Conservation (phyloP, 805 yeast genomes). For the Torulaspora indica region DNA sequence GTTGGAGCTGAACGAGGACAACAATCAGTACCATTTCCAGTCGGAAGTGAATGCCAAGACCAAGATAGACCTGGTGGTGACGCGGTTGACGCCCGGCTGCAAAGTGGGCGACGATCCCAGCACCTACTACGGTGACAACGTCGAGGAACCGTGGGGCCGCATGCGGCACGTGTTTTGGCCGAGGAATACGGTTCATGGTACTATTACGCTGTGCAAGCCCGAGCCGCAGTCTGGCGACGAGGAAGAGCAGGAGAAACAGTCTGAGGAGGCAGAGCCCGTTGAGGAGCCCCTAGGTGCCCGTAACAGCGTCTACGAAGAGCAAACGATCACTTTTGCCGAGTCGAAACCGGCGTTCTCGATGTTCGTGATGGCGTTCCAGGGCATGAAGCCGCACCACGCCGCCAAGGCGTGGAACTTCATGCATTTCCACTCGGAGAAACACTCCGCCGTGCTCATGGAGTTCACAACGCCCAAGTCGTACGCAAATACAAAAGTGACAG, state of each 20-base stretch:
- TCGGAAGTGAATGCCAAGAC: conserved; percentile 67
- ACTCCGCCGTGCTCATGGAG: conserved; percentile 85
- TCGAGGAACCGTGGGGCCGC: conserved; percentile 87
- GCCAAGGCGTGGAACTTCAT: conserved; percentile 95
- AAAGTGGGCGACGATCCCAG: conserved; percentile 87
- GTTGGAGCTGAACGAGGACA: conserved; percentile 55
- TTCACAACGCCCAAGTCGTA: conserved; percentile 91
- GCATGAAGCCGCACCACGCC: conserved; percentile 99
- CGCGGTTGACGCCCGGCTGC: conserved; percentile 67
- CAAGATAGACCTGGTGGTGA: conserved; percentile 61
- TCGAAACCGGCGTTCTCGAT: conserved; percentile 45
- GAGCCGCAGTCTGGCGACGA: conserved; percentile 15
- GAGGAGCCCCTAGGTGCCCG: conserved; percentile 10
- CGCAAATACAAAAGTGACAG: conserved; percentile 71
- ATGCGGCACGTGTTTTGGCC: conserved; percentile 99
- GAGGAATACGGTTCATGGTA: conserved; percentile 67
- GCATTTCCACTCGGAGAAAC: conserved; percentile 73
- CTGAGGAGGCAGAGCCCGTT: conserved; percentile 10
- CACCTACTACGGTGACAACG: conserved; percentile 81
- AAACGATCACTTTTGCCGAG: conserved; percentile 23
- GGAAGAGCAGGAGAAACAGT: conserved; percentile 10
- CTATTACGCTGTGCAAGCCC: conserved; percentile 43
- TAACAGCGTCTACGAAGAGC: conserved; percentile 18
- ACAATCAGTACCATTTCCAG: conserved; percentile 48
- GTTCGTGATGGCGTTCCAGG: conserved; percentile 96